These are phyloP conservation scores for Sporopachydermia quercuum DNA, from an alignment of 805 yeast genomes.

Conservation along the genomic window DNA sequence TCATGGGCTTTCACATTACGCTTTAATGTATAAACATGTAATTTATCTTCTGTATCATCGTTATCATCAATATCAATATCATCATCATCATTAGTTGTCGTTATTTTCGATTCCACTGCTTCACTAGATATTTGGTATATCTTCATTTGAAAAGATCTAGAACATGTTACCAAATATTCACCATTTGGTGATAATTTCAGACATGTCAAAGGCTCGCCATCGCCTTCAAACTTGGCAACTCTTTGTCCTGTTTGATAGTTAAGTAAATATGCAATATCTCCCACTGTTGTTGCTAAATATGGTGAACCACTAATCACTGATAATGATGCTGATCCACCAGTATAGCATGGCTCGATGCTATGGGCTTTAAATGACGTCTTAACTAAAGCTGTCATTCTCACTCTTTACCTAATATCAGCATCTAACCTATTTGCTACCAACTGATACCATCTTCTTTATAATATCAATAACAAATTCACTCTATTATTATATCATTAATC, in stretches of 20 bases:
- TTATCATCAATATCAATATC: constrained; percentile 29
- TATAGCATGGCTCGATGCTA: constrained; percentile 68
- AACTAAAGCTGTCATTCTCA: constrained; percentile 10
- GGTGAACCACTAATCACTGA: constrained; percentile 39
- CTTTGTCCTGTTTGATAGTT: constrained; percentile 42
- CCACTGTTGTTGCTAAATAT: constrained; percentile 60
- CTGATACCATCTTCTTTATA: too few relatives aligned
- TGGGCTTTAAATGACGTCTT: constrained; percentile 28
- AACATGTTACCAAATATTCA: constrained; percentile 47
- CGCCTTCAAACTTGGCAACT: constrained; percentile 60
- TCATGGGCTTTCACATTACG: constrained; percentile 25
- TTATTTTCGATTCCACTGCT: constrained; percentile 27
- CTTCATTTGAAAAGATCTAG: constrained; percentile 72
- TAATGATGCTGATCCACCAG: constrained; percentile 70
- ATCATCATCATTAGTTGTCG: constrained; percentile 19
- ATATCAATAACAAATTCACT: too few relatives aligned
- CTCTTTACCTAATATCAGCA: too few relatives aligned
- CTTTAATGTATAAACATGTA: constrained; percentile 6
- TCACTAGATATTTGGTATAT: constrained; percentile 35
- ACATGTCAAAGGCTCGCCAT: constrained; percentile 68
- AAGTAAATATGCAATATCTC: constrained; percentile 63
- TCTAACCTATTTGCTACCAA: too few relatives aligned
- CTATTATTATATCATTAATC: too few relatives aligned
- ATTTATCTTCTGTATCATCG: background rate
- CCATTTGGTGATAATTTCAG: constrained; percentile 70